These are phyloP conservation scores for Mrakia hoshinonis DNA, from an alignment of 768 basidiomycete species.

Conservation along the genomic window DNA sequence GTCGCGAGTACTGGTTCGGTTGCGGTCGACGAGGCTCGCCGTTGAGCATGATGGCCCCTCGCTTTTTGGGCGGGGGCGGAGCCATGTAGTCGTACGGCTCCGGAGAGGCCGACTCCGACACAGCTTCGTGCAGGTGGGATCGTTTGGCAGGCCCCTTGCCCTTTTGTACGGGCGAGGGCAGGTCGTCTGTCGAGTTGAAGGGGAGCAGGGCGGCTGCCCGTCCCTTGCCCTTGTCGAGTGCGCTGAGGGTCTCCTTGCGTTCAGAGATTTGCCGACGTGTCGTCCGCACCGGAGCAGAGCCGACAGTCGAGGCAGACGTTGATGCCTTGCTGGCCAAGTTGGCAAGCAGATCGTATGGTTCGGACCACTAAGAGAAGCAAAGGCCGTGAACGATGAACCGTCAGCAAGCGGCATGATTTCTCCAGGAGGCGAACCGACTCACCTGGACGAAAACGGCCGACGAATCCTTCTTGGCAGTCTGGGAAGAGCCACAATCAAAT, in stretches of 20 bases:
- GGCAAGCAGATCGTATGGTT: slow-evolving; percentile 10
- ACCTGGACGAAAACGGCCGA: slow-evolving; percentile 7
- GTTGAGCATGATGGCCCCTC: too few species aligned
- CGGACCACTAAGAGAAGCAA: neutral
- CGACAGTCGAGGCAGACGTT: neutral
- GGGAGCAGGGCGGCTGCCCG: slow-evolving; percentile 14
- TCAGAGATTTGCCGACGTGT: slow-evolving; percentile 37
- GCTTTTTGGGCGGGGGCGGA: too few species aligned
- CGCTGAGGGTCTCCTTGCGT: slow-evolving; percentile 32
- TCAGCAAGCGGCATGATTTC: neutral
- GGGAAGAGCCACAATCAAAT: too few species aligned
- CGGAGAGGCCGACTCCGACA: too few species aligned
- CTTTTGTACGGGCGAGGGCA: neutral
- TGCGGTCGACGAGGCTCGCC: too few species aligned
- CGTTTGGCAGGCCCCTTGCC: too few species aligned
- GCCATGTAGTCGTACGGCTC: too few species aligned
- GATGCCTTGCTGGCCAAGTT: neutral
- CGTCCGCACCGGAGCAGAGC: slow-evolving; percentile 31
- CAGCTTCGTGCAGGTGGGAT: too few species aligned
- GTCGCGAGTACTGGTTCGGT: neutral
- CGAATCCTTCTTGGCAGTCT: neutral
- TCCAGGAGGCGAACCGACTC: neutral
- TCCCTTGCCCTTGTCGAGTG: slow-evolving; percentile 27
- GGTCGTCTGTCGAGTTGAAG: slow-evolving; percentile 15
- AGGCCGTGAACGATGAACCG: neutral